Evolutionary conservation across 768 basidiomycete genomes (phyloP).

Genomic region (Macrolepiota albuminosa): DNA sequence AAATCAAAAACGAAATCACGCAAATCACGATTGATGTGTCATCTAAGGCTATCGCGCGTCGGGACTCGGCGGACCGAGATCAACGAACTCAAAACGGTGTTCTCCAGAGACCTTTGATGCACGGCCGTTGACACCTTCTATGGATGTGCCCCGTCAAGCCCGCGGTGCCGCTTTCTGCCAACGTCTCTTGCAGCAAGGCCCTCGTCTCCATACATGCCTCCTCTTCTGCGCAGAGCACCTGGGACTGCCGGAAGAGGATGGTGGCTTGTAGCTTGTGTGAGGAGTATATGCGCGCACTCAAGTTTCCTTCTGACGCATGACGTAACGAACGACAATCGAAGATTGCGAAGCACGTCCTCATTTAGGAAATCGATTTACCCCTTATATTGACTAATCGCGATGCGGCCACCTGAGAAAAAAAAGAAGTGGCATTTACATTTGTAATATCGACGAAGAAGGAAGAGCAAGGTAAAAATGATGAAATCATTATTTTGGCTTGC

Average conservation of each 20-base stretch:
- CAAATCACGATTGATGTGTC: not conserved
- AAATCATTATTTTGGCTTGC: not conserved
- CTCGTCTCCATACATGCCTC: too few species aligned
- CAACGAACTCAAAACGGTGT: not conserved
- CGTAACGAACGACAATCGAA: not conserved
- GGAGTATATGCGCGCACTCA: not conserved
- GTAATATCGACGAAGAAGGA: conserved; percentile 8
- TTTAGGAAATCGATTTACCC: not conserved
- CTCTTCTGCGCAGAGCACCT: not conserved
- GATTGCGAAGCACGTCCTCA: not conserved
- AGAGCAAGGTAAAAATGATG: not conserved
- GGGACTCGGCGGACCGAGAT: not conserved
- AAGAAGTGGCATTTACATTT: conserved; percentile 13
- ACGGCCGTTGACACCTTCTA: conserved; percentile 11
- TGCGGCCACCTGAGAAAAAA: not conserved
- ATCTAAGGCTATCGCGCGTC: not conserved
- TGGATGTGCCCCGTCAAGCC: not conserved
- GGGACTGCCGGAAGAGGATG: not conserved
- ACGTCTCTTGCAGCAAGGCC: not conserved
- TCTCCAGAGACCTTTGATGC: conserved; percentile 7
- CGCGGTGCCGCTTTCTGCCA: not conserved
- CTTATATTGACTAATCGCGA: not conserved
- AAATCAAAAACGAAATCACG: not conserved
- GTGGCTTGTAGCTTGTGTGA: not conserved
- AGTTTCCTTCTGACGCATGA: not conserved